These are phyloP conservation scores for Flaveria bidentis DNA, from an alignment of 129 eudicot genomes.

Conservation along the genomic window DNA sequence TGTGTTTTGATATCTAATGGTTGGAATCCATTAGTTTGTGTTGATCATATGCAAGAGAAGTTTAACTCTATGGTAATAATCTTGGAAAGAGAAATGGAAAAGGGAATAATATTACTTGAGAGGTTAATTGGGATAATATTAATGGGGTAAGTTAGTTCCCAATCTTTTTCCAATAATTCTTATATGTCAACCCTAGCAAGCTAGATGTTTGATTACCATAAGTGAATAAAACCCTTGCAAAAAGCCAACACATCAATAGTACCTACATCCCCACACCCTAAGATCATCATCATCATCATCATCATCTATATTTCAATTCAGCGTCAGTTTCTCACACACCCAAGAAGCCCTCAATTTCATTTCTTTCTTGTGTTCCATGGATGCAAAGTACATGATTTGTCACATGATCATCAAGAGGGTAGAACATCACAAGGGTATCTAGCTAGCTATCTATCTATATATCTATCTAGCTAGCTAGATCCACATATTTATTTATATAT, in stretches of 20 bases:
- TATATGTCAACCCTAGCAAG: constrained; percentile 48
- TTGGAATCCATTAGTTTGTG: not conserved
- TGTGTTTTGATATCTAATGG: not conserved
- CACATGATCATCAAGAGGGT: constrained; percentile 24
- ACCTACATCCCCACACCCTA: constrained; percentile 42
- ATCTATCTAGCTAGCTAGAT: constrained; percentile 16
- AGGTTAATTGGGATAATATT: constrained; percentile 34
- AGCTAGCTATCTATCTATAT: constrained; percentile 7
- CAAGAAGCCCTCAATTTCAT: constrained; percentile 28
- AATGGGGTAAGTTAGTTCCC: constrained; percentile 43
- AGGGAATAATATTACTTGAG: constrained; percentile 34
- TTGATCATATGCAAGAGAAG: not conserved
- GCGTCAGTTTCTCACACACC: constrained; percentile 27
- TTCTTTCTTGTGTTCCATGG: constrained; percentile 23
- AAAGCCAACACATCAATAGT: constrained; percentile 49
- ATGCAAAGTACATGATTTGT: not conserved
- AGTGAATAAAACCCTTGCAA: constrained; percentile 38
- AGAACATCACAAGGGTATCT: no score
- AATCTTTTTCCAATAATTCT: constrained; percentile 50
- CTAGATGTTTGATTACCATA: constrained; percentile 45
- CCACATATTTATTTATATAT: constrained; percentile 5
- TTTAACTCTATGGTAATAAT: not conserved
- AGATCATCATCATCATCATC: constrained; percentile 30
- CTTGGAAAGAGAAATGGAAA: not conserved
- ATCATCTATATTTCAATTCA: constrained; percentile 19